These are phyloP conservation scores for Chrysanthemum makinoi DNA, from an alignment of 129 eudicot genomes.

Conservation along the genomic window DNA sequence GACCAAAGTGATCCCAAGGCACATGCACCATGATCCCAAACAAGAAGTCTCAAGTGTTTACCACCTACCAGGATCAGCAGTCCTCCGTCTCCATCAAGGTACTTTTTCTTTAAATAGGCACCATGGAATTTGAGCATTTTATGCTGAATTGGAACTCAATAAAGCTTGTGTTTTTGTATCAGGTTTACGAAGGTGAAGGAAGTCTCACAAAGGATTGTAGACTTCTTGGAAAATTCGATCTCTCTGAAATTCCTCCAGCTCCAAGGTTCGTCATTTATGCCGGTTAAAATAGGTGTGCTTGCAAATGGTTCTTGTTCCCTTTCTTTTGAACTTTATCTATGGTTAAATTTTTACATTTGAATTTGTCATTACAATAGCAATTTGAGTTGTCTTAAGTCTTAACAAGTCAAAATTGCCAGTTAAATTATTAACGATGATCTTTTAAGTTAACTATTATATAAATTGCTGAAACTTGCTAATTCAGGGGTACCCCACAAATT, in stretches of 20 bases:
- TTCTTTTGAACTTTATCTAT: no score
- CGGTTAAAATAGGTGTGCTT: no score
- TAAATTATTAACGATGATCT: no score
- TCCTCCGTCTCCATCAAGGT: no score
- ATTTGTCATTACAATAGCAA: no score
- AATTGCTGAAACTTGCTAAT: background rate
- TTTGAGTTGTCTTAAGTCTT: no score
- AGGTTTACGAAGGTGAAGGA: slow-evolving; percentile 45
- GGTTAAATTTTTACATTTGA: no score
- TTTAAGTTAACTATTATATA: no score
- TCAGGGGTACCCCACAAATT: slow-evolving; percentile 59
- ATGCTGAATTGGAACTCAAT: slow-evolving; percentile 48
- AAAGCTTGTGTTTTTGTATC: no score
- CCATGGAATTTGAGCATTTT: slow-evolving; percentile 22
- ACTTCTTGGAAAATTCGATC: slow-evolving; percentile 49
- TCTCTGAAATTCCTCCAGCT: slow-evolving; percentile 52
- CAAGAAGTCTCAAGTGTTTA: slow-evolving; percentile 44
- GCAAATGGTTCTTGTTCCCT: no score
- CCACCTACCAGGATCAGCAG: no score
- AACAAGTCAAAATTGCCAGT: no score
- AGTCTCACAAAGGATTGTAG: slow-evolving; percentile 56
- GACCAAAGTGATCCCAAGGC: slow-evolving; percentile 67
- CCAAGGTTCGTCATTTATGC: background rate
- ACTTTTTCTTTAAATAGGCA: slow-evolving; percentile 13
- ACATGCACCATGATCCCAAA: slow-evolving; percentile 57